A percentile compares a stretch with the other conserved stretches of the same genome.
Conservation (phyloP, 2,329 filamentous ascomycete genomes). For the Aspergillus terreus region DNA sequence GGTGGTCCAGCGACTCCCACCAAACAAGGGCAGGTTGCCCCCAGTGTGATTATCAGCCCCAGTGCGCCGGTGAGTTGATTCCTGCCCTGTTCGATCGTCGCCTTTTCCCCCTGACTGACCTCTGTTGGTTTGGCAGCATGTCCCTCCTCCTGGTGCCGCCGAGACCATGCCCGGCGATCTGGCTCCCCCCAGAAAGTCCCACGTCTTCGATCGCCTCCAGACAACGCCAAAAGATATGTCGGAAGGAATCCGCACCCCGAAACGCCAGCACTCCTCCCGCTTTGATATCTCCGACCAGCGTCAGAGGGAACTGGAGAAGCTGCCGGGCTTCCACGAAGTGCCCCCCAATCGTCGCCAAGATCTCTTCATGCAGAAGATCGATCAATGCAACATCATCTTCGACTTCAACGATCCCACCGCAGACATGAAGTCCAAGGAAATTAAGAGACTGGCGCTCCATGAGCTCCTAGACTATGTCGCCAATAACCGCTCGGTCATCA, state of each 20-base stretch:
- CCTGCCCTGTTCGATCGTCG: neutral
- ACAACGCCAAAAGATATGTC: constrained; percentile 95
- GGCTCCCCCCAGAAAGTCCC: constrained; percentile 89
- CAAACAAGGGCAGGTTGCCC: constrained; percentile 64
- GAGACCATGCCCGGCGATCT: constrained; percentile 99
- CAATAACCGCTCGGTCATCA: constrained; percentile 97
- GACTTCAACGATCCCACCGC: constrained; percentile 98
- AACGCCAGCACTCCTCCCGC: constrained; percentile 92
- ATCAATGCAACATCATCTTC: constrained; percentile 99
- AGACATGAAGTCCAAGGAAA: constrained; percentile 99
- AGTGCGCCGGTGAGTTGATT: constrained; percentile 72
- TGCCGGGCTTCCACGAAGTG: constrained; percentile 96
- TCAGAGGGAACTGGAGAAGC: constrained; percentile 87
- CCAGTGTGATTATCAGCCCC: constrained; percentile 90
- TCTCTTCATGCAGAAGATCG: constrained; percentile 99
- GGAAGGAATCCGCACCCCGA: constrained; percentile 90
- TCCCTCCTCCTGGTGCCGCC: constrained; percentile 85
- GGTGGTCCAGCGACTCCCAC: constrained; percentile 57
- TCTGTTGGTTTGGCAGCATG: constrained; percentile 57
- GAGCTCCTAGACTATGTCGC: constrained; percentile 97
- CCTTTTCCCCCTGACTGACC: constrained; percentile 5
- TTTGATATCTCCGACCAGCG: constrained; percentile 95
- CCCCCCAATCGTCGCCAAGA: constrained; percentile 91
- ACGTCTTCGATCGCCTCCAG: constrained; percentile 83
- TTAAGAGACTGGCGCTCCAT: constrained; percentile 93